Percentiles rank a stretch among this genome's conserved stretches.
phyloP scores from a whole-genome alignment of 768 basidiomycete genomes.

The Pisolithus orientalis region DNA sequence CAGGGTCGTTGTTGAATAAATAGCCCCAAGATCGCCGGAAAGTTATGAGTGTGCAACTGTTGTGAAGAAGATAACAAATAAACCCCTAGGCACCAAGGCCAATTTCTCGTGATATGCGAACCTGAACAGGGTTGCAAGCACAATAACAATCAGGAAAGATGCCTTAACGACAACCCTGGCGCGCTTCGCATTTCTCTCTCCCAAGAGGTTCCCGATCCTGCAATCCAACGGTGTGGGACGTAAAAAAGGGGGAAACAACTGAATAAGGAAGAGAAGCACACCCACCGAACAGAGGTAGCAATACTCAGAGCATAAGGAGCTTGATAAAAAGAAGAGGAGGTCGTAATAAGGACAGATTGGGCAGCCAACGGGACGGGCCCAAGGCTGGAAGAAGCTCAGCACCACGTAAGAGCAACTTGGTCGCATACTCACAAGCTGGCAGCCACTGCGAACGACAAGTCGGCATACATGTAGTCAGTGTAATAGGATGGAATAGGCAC shows the following conservation, averaged over 20 bases:
- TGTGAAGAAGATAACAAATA: slow-evolving; percentile 13
- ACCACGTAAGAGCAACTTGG: too few relatives aligned
- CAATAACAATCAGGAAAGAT: slow-evolving; percentile 58
- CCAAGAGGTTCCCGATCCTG: slow-evolving; percentile 85
- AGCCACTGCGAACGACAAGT: slow-evolving; percentile 32
- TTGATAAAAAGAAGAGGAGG: slow-evolving; percentile 72
- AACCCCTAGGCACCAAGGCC: background rate
- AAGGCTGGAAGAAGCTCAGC: slow-evolving; percentile 36
- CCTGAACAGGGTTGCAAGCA: slow-evolving; percentile 28
- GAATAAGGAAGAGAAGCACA: background rate
- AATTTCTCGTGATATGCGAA: background rate
- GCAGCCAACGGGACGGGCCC: slow-evolving; percentile 80
- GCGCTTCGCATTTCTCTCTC: slow-evolving; percentile 67
- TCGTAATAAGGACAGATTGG: slow-evolving; percentile 79
- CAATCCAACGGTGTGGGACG: background rate
- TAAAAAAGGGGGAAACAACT: background rate
- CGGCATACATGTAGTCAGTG: background rate
- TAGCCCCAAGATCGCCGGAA: slow-evolving; percentile 66
- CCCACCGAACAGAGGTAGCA: slow-evolving; percentile 78
- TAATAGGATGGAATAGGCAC: background rate
- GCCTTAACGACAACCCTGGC: slow-evolving; percentile 63
- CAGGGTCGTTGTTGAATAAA: slow-evolving; percentile 63
- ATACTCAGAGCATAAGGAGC: slow-evolving; percentile 78
- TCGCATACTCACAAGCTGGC: slow-evolving; percentile 39
- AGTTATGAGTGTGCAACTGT: slow-evolving; percentile 43